Percentiles rank a stretch among this genome's conserved stretches.
phyloP scores from a whole-genome alignment of 2,329 filamentous ascomycete species.

The Neurospora crassa region DNA sequence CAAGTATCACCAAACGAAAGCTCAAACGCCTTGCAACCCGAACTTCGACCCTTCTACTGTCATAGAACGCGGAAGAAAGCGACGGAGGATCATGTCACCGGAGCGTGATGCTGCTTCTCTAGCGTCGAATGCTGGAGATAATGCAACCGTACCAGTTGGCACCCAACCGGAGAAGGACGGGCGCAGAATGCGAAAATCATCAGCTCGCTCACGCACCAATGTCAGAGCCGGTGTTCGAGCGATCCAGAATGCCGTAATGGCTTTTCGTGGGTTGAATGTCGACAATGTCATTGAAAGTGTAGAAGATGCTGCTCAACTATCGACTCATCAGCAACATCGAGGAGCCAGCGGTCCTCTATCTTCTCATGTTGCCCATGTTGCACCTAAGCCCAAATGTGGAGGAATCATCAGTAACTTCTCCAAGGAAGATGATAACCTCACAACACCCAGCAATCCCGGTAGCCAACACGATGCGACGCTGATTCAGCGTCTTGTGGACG shows the following conservation, averaged over 20 bases:
- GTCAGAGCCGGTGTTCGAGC: neutral
- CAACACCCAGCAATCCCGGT: neutral
- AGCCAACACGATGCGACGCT: neutral
- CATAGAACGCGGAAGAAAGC: constrained; percentile 13
- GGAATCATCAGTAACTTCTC: neutral
- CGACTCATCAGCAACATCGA: neutral
- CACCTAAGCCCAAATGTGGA: neutral
- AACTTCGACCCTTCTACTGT: constrained; percentile 25
- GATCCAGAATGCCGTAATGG: neutral
- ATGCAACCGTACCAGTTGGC: neutral
- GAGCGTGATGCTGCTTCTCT: constrained; percentile 1
- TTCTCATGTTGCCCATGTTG: neutral
- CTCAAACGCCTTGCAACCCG: constrained; percentile 44
- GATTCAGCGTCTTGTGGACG: neutral
- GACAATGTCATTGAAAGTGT: neutral
- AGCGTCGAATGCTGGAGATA: neutral
- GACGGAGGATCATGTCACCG: constrained; percentile 6
- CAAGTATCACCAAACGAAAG: constrained; percentile 49
- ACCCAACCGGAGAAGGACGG: neutral
- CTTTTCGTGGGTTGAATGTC: neutral
- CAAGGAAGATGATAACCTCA: neutral
- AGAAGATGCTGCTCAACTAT: neutral
- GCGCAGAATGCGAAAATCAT: neutral
- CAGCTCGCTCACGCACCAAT: neutral
- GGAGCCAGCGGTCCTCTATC: neutral